Base-by-base conservation (phyloP, 139 green algal species). In the Nannochloris sp. region DNA sequence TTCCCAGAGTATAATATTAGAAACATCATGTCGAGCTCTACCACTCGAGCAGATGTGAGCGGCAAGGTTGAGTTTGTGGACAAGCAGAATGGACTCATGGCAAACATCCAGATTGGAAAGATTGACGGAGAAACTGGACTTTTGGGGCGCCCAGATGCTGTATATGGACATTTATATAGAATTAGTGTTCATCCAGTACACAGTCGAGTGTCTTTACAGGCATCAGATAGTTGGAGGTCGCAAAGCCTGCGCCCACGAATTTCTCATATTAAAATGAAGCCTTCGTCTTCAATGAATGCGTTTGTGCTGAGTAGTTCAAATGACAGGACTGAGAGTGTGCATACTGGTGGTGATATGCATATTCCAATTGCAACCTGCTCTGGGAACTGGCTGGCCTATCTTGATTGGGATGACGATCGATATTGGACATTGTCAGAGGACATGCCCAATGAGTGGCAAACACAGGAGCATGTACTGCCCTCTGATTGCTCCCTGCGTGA, bases 331-430 rank as follows among this genome's bases (percentile, higher is more conserved):
- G 20, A 59, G 11, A 33, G 25, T 59, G 13, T 33, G 50, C 20
- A 59, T 36, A 25, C 20, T 17, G 25, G 12, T 62, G 17, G 62
- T 65, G 43, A 72, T 5, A 62, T n/a, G 45, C 31, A 61, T n/a
- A 53, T 66, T 17, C 36, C 33, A 44, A 8, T 77, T 49, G 59
- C 66, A 20, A 61, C 29, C 30, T 76, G 71, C 64, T 62, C 23
- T 36, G 86, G 86, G 64, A 89, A 88, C 73, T 94, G 86, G 86
- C 78, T 94, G 26, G 84, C 73, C 2, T 78, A 93, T 64, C 49
- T 91, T 10, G 77, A 88, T 66, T 82, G 86, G 55, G 79, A 84
- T 37, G 68, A 73, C 2, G 43, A 70, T 10, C 63, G 85, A 71
- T 80, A 62, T 51, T 92, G 87, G 86, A 85, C 77, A 2, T 49